phyloP scores from a whole-genome alignment of 441 rosid species.

The Omphalea diandra region DNA sequence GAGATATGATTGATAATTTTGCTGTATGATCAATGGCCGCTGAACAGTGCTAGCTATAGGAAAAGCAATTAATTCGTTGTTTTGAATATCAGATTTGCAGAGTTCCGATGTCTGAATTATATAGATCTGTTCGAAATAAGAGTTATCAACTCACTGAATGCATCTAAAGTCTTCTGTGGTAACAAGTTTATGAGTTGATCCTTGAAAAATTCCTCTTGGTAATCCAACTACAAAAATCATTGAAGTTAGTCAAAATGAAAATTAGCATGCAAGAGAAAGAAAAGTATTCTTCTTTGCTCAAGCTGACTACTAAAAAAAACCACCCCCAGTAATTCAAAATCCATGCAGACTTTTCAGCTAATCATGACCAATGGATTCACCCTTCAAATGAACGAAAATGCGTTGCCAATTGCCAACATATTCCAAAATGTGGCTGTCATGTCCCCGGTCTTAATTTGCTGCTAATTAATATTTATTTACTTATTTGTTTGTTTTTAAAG shows the following conservation, averaged over 20 bases:
- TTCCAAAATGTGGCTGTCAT: neutral
- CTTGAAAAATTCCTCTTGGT: slow-evolving; percentile 69
- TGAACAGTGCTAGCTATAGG: no score
- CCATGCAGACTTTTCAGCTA: neutral
- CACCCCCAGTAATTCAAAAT: neutral
- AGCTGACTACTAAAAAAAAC: neutral
- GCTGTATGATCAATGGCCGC: no score
- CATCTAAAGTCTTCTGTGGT: no score
- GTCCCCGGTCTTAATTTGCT: neutral
- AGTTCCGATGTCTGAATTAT: no score
- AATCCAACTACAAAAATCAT: slow-evolving; percentile 55
- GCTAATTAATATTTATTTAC: neutral
- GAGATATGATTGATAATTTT: no score
- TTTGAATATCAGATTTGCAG: no score
- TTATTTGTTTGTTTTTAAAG: neutral
- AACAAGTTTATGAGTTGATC: slow-evolving; percentile 54
- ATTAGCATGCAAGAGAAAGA: neutral
- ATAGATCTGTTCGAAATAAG: no score
- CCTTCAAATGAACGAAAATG: neutral
- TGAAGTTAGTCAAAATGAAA: neutral
- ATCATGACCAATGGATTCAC: neutral
- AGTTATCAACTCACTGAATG: no score
- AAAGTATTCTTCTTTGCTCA: neutral
- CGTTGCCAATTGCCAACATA: neutral
- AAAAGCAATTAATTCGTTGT: no score